Evolutionary conservation across 345 rosid genomes (phyloP), one percentile per base, ranked within the genome.

Genomic region (Bruguiera gymnorhiza): DNA sequence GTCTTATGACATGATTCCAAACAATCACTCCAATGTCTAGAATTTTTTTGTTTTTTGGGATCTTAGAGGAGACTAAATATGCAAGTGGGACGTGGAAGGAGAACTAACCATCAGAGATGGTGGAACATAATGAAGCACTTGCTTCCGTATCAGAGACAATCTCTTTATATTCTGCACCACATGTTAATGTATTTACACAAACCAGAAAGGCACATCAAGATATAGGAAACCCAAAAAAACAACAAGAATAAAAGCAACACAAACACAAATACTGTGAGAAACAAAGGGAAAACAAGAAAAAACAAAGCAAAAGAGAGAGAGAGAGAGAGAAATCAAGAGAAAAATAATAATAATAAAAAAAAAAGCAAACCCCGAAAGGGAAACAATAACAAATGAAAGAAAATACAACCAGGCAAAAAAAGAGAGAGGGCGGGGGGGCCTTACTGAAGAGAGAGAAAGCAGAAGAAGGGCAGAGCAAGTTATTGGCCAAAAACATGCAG

Each of bases 151-250:
- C 71, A 63, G 74, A 55, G 54, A 46, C 72, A 68, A 76, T 50
- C 43, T 23, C 70, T 60, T 88, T 89, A 51, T n/a, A 60, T 70
- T 76, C 81, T 60, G 55, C 75, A 75, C 79, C 78, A 73, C 82
- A 81, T 11, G 94, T 79, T 72, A 83, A 81, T 9, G 91, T 80
- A 81, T 85, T 96, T 93, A 80, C 74, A 79, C 23, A 79, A 67
- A 74, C 65, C 72, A 26, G 9, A 67, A 32, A 62, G 2, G 60
- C 26, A 52, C 65, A 31, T 62, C 30, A 53, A 63, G 4, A 37
- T 15, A 37, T 31, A 7, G 0, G 11, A 24, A 10, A 4, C 31
- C 13, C 29, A 56, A 21, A 16, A 43, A 13, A 43, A 13, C 3
- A 43, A 3, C 1, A 11, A 43, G 5, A 43, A 43, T 43, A 43